phyloP scores from a whole-genome alignment of 192 early-diverging fungal genomes.

The Backusella sp. region DNA sequence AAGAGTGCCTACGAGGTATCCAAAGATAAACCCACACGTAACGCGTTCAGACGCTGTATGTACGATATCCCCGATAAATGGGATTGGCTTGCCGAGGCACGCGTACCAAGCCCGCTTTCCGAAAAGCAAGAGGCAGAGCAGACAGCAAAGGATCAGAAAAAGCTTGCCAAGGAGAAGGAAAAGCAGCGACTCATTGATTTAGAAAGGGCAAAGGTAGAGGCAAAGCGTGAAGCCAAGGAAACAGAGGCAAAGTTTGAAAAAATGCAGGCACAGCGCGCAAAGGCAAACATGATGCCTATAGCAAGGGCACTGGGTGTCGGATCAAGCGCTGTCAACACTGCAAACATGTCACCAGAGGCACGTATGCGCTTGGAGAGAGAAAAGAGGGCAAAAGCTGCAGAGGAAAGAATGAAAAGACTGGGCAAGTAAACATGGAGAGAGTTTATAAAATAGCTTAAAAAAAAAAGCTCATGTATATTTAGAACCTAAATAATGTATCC shows the following conservation, averaged over 20 bases:
- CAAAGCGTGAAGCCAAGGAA: conserved; percentile 27
- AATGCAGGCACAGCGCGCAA: conserved; percentile 10
- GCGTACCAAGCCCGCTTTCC: conserved; percentile 73
- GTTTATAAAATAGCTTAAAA: neutral
- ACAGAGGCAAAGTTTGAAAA: conserved; percentile 21
- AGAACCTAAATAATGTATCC: too few species aligned
- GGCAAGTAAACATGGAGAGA: neutral
- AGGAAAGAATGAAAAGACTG: conserved; percentile 46
- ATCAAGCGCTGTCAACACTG: conserved; percentile 31
- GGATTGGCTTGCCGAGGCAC: conserved; percentile 58
- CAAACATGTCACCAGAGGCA: conserved; percentile 62
- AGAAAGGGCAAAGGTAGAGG: conserved; percentile 39
- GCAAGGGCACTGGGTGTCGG: conserved; percentile 24
- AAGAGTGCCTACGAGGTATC: conserved; percentile 68
- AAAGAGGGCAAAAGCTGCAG: conserved; percentile 74
- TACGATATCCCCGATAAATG: conserved; percentile 58
- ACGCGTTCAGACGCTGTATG: conserved; percentile 73
- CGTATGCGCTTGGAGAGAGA: conserved; percentile 75
- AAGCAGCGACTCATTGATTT: conserved; percentile 52
- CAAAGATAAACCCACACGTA: conserved; percentile 66
- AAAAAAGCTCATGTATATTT: neutral
- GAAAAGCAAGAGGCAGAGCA: conserved; percentile 69
- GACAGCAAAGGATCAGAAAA: conserved; percentile 56
- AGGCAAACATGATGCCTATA: conserved; percentile 24
- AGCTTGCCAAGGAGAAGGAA: conserved; percentile 61